These are phyloP conservation scores for Fusarium newnesense DNA, from an alignment of 2,329 filamentous ascomycete genomes.

Conservation along the genomic window DNA sequence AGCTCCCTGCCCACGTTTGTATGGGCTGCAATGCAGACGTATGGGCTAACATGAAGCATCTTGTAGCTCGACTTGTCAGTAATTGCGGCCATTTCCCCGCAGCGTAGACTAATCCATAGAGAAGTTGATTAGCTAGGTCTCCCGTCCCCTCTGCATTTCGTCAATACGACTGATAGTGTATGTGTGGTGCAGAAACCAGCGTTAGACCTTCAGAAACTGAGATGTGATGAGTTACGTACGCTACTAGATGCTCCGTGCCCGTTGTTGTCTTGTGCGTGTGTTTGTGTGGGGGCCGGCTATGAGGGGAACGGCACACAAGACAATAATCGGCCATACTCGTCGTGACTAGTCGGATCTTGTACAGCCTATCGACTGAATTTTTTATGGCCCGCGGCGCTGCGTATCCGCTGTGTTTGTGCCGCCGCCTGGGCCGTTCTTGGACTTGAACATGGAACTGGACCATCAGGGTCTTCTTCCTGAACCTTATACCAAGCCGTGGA, in stretches of 20 bases:
- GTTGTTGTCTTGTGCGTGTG: constrained; percentile 16
- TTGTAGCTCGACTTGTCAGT: constrained; percentile 11
- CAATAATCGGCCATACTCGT: constrained; percentile 12
- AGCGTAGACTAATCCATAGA: constrained; percentile 30
- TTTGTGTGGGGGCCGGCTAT: constrained; percentile 26
- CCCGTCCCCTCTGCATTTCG: constrained; percentile 25
- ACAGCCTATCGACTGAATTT: constrained; percentile 1
- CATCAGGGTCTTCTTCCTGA: background rate
- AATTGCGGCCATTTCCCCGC: constrained; percentile 34
- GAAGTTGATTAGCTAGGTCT: constrained; percentile 9
- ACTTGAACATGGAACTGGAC: background rate
- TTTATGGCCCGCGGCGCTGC: constrained; percentile 12
- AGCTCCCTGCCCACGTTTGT: constrained; percentile 23
- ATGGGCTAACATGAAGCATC: constrained; percentile 11
- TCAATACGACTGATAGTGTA: constrained; percentile 21
- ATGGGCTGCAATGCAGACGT: constrained; percentile 16
- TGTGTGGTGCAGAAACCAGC: constrained; percentile 15
- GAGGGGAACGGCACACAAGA: constrained; percentile 14
- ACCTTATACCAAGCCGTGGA: constrained; percentile 12
- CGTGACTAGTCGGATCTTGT: background rate
- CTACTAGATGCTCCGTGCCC: constrained; percentile 30
- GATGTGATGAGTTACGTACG: constrained; percentile 31
- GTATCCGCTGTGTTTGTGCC: background rate
- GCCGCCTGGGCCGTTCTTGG: background rate
- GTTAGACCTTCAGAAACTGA: constrained; percentile 39